phyloP scores from a whole-genome alignment of 306 rosid species.

The Glycine latifolia region DNA sequence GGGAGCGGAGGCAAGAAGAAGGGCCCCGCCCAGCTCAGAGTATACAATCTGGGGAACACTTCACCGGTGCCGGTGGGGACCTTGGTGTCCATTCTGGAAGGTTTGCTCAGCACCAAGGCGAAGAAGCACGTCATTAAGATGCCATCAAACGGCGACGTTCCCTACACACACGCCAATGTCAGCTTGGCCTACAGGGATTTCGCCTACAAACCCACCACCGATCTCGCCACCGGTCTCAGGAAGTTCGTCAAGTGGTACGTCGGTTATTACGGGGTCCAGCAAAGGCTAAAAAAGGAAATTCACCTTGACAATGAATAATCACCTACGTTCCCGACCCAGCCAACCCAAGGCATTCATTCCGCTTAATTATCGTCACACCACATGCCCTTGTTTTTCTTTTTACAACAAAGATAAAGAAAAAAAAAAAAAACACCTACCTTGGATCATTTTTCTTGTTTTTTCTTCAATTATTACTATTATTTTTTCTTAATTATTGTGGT shows the following conservation, averaged over 20 bases:
- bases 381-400: no score
- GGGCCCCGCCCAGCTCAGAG: slow-evolving; percentile 70
- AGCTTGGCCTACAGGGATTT: slow-evolving; percentile 73
- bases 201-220: slow-evolving; percentile 78
- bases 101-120: slow-evolving; percentile 61
- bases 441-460: background rate
- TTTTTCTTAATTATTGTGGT: slow-evolving; percentile 14
- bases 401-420: no score
- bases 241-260: slow-evolving; percentile 94
- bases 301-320: slow-evolving; percentile 12
- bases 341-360: no score
- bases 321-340: no score
- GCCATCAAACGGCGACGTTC: slow-evolving; percentile 94
- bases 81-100: slow-evolving; percentile 69
- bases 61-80: slow-evolving; percentile 91
- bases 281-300: slow-evolving; percentile 68
- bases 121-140: slow-evolving; percentile 78
- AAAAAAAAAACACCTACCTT: background rate
- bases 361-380: slow-evolving; percentile 23
- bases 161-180: slow-evolving; percentile 89
- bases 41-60: slow-evolving; percentile 84
- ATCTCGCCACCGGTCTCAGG: slow-evolving; percentile 73
- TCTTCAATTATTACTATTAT: slow-evolving; percentile 35
- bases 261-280: slow-evolving; percentile 77
- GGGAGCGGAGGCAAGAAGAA: slow-evolving; percentile 85